phyloP scores from a whole-genome alignment of 805 yeast genomes.

The Saccharomycopsis oosterbeekiorum region DNA sequence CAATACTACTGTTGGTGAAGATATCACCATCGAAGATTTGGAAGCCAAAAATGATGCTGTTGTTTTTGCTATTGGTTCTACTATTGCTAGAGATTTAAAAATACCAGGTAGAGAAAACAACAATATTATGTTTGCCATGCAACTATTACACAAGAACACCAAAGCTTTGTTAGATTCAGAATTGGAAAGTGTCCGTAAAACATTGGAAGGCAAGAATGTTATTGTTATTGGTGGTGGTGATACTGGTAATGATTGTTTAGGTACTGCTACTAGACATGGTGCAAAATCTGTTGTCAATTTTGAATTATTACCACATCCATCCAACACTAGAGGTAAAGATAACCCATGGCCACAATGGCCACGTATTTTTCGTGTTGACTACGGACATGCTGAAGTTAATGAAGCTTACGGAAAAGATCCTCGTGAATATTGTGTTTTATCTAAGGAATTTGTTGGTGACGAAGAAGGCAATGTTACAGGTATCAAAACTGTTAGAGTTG shows the following conservation, averaged over 20 bases:
- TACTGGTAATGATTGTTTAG: slow-evolving; percentile 98
- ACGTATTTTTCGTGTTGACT: slow-evolving; percentile 91
- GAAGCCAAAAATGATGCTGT: slow-evolving; percentile 68
- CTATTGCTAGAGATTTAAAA: slow-evolving; percentile 89
- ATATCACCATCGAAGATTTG: slow-evolving; percentile 60
- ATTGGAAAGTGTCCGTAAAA: slow-evolving; percentile 63
- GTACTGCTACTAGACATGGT: slow-evolving; percentile 95
- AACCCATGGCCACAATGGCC: slow-evolving; percentile 99
- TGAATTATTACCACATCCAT: slow-evolving; percentile 90
- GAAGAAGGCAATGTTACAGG: slow-evolving; percentile 93
- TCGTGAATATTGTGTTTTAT: slow-evolving; percentile 88
- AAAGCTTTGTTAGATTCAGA: slow-evolving; percentile 76
- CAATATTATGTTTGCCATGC: slow-evolving; percentile 93
- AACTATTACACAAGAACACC: slow-evolving; percentile 78
- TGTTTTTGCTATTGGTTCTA: slow-evolving; percentile 85
- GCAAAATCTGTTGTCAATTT: slow-evolving; percentile 91
- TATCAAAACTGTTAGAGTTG: slow-evolving; percentile 92
- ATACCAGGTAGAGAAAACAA: slow-evolving; percentile 89
- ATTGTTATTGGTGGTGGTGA: slow-evolving; percentile 99
- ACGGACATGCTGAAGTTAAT: slow-evolving; percentile 92
- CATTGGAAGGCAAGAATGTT: slow-evolving; percentile 77
- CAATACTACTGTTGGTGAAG: slow-evolving; percentile 77
- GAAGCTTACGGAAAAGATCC: slow-evolving; percentile 96
- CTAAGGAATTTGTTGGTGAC: slow-evolving; percentile 93
- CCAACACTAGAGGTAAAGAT: slow-evolving; percentile 76